Base-by-base conservation (phyloP, 495 filamentous ascomycete species). In the Astrothelium macrocarpum region DNA sequence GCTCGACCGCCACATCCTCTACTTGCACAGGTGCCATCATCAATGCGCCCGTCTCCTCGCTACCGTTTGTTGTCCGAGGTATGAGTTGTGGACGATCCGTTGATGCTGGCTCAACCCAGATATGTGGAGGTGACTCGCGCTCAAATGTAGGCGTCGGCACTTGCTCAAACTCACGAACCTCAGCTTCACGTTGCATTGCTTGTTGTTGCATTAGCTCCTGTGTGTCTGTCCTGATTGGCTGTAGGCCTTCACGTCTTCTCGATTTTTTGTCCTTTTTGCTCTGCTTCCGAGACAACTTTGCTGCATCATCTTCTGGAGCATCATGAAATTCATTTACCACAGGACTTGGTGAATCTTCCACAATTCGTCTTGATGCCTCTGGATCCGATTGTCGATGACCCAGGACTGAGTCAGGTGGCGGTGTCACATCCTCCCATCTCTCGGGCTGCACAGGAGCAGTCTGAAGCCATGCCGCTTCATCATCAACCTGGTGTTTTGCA, bases 1-100 rank as follows among this genome's bases (percentile, higher is more conserved):
- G 49, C 25, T 56, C 49, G 5, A 56, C 29, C 25, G 49, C 49
- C 49, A 29, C 49, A 29, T 56, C 49, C 25, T 56, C 49, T 29
- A 29, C 9, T n/a, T 56, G 49, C 16, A 25, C 23, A 16, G 49
- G 49, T 11, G 49, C 49, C 25, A 56, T 56, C 49, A 56, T 56
- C 49, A 56, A 20, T 29, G 49, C 49, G 20, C 49, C 49, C 49
- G 20, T 56, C 49, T 56, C 49, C 29, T 56, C 49, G 29, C 49
- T 56, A 20, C 49, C 49, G 29, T 26, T 56, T 9, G 49, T 56
- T 26, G 49, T 56, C 7, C 49, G 49, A 56, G 49, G 49, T 12
- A 56, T 26, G 29, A 56, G 49, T 9, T 56, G n/a, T 29, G 49
- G 49, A 25, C 49, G 49, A 56, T 56, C 49, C 49, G 20, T 11